A percentile compares a stretch with the other conserved stretches of the same genome.
phyloP scores from a whole-genome alignment of 1,284 basidiomycete genomes.

The Golubevia pallescens region DNA sequence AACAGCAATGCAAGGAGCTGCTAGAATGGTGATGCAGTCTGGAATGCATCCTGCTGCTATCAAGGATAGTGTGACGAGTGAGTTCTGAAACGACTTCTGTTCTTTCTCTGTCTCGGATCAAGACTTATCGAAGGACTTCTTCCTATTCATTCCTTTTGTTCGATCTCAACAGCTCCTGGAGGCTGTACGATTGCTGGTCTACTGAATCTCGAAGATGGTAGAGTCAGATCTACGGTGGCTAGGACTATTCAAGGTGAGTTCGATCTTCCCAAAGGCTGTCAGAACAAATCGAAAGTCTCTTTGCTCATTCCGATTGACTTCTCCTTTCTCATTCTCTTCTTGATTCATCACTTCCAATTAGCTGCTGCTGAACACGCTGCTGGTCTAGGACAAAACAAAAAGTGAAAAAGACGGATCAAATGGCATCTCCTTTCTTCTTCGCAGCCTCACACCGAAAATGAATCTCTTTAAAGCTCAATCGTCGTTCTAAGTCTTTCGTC shows the following conservation, averaged over 20 bases:
- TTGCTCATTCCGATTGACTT: slow-evolving; percentile 60
- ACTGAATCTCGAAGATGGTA: slow-evolving; percentile 91
- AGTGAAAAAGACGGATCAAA: too few relatives aligned
- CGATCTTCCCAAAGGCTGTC: too few relatives aligned
- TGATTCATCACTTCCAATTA: too few relatives aligned
- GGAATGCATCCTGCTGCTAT: slow-evolving; percentile 92
- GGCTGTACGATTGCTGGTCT: slow-evolving; percentile 98
- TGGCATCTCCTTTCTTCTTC: too few relatives aligned
- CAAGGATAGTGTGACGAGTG: slow-evolving; percentile 97
- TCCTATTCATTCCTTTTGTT: not conserved
- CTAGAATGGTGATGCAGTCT: slow-evolving; percentile 88
- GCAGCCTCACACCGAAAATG: too few relatives aligned
- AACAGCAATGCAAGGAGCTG: slow-evolving; percentile 91
- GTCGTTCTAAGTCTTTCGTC: too few relatives aligned
- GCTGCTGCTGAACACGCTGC: too few relatives aligned
- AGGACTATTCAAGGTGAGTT: too few relatives aligned
- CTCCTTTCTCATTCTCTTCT: too few relatives aligned
- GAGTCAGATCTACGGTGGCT: slow-evolving; percentile 93
- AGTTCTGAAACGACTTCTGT: too few relatives aligned
- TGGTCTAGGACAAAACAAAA: too few relatives aligned
- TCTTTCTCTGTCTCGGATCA: not conserved
- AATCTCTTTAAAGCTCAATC: too few relatives aligned
- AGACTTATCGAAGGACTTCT: not conserved
- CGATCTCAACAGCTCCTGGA: slow-evolving; percentile 76
- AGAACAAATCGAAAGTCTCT: slow-evolving; percentile 59